Conservation (phyloP, 768 basidiomycete species). For the Dentipellis fragilis region DNA sequence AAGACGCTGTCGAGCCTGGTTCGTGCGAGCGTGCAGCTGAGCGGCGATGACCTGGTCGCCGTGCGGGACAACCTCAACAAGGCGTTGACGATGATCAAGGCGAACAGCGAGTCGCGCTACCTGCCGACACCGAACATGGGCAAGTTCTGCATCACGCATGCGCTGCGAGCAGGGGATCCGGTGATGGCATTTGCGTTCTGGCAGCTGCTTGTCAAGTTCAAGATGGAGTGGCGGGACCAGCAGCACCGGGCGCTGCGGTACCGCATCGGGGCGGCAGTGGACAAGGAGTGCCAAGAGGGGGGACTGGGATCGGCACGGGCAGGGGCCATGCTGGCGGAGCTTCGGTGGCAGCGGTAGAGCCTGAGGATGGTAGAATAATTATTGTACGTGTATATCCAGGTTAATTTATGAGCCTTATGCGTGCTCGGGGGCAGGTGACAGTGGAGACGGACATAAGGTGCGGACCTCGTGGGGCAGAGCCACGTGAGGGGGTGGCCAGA, state of each 20-base stretch:
- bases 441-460: not conserved
- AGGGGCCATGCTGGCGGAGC: constrained; percentile 23
- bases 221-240: constrained; percentile 37
- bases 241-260: constrained; percentile 35
- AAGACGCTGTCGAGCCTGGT: constrained; percentile 31
- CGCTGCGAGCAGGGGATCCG: constrained; percentile 40
- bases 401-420: not conserved
- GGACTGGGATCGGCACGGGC: constrained; percentile 17
- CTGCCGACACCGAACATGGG: constrained; percentile 38
- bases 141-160: constrained; percentile 37
- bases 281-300: constrained; percentile 18
- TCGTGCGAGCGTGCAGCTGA: constrained; percentile 15
- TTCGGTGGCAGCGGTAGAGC: constrained; percentile 15
- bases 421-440: not conserved
- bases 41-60: constrained; percentile 14
- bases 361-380: not conserved
- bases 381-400: not conserved
- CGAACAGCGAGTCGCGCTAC: constrained; percentile 24
- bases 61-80: constrained; percentile 27
- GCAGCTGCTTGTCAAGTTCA: constrained; percentile 34
- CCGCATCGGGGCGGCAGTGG: constrained; percentile 28
- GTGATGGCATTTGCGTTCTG: constrained; percentile 53
- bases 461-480: not conserved
- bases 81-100: constrained; percentile 33
- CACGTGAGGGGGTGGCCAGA: not conserved